These are phyloP conservation scores for Ogataea parapolymorpha DNA, from an alignment of 805 yeast genomes.

Conservation along the genomic window DNA sequence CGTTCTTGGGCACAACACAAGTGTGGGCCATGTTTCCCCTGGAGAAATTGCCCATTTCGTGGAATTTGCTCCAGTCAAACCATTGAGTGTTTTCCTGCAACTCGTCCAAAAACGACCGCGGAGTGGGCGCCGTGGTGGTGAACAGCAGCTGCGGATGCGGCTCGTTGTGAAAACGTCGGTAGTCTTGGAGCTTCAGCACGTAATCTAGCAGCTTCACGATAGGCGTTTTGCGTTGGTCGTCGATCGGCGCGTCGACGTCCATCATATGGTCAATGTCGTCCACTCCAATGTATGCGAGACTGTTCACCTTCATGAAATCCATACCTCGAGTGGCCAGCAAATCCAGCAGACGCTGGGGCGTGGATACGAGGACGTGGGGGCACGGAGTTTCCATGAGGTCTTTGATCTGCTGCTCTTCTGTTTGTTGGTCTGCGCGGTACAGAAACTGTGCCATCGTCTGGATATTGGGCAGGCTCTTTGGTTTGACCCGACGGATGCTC, in stretches of 20 bases:
- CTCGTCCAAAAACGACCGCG: constrained; percentile 48
- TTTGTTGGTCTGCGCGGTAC: constrained; percentile 25
- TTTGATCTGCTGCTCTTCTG: constrained; percentile 27
- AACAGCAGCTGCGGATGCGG: constrained; percentile 32
- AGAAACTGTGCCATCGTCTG: constrained; percentile 30
- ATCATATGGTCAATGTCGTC: constrained; percentile 36
- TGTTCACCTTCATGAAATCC: constrained; percentile 29
- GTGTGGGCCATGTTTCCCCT: constrained; percentile 20
- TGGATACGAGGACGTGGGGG: constrained; percentile 34
- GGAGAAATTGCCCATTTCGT: constrained; percentile 27
- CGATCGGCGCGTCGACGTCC: constrained; percentile 16
- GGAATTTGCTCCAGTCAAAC: constrained; percentile 35
- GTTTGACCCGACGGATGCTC: constrained; percentile 3
- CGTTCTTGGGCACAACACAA: constrained; percentile 21
- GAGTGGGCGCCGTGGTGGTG: constrained; percentile 26
- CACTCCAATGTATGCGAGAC: constrained; percentile 28
- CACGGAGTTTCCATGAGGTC: constrained; percentile 19
- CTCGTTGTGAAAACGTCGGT: constrained; percentile 28
- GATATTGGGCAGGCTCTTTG: neutral
- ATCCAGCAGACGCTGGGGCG: constrained; percentile 37
- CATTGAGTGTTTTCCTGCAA: constrained; percentile 52
- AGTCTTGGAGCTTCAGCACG: constrained; percentile 32
- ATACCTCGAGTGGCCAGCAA: constrained; percentile 32
- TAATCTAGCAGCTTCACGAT: constrained; percentile 32
- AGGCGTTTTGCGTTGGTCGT: constrained; percentile 24